Conservation (phyloP, 1,284 basidiomycete genomes). For the Porodaedalea pini region DNA sequence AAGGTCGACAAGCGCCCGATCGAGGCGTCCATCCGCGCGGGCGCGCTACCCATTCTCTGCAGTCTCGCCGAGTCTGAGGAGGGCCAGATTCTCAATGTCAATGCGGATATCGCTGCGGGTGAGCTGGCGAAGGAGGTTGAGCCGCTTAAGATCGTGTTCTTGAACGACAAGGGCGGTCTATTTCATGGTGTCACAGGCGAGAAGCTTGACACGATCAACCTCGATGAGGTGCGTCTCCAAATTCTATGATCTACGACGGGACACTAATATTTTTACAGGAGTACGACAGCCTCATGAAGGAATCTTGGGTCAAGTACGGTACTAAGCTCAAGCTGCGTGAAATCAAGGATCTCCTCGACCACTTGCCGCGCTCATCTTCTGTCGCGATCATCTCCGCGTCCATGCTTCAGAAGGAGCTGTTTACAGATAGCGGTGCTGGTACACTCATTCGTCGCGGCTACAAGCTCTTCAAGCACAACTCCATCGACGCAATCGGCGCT, state of each 20-base stretch:
- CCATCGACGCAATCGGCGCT: conserved; percentile 81
- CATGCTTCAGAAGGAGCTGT: conserved; percentile 95
- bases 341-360: conserved; percentile 98
- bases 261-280: conserved; percentile 44
- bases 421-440: conserved; percentile 97
- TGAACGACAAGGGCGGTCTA: conserved; percentile 98
- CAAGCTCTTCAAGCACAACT: conserved; percentile 90
- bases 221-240: conserved; percentile 75
- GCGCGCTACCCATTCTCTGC: conserved; percentile 90
- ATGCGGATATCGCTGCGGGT: conserved; percentile 94
- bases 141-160: conserved; percentile 98
- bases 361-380: conserved; percentile 95
- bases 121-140: conserved; percentile 95
- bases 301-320: conserved; percentile 99
- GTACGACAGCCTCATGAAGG: conserved; percentile 95
- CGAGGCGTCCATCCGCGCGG: conserved; percentile 91
- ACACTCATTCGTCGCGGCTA: conserved; percentile 97
- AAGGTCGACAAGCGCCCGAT: conserved; percentile 91
- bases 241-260: not conserved
- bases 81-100: conserved; percentile 95
- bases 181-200: conserved; percentile 96
- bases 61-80: conserved; percentile 88
- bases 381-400: conserved; percentile 97
- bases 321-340: conserved; percentile 99
- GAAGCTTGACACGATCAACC: conserved; percentile 93